phyloP scores from a whole-genome alignment of 108 stramenopile species.

The Cylindrotheca closterium region DNA sequence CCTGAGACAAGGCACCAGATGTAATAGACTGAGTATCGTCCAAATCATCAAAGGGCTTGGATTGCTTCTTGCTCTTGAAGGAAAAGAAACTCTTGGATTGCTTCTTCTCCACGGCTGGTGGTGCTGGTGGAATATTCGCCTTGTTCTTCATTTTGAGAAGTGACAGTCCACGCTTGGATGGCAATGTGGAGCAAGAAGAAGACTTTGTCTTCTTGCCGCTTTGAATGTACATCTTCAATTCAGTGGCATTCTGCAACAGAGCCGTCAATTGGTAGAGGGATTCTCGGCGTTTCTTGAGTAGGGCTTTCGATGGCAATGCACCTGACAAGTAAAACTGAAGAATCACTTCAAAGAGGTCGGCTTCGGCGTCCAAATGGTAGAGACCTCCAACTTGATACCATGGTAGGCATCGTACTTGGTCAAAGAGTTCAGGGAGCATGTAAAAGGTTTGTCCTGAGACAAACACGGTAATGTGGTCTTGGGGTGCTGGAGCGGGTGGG shows the following conservation, averaged over 20 bases:
- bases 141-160: no score
- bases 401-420: constrained; percentile 10
- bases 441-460: constrained; percentile 24
- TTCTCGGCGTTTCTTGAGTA: background rate
- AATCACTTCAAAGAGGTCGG: constrained; percentile 24
- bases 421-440: constrained; percentile 19
- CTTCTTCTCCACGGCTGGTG: no score
- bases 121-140: no score
- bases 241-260: constrained; percentile 2
- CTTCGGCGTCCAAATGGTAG: background rate
- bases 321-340: constrained; percentile 11
- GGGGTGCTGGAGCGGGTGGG: background rate
- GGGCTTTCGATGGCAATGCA: constrained; percentile 2
- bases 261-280: constrained; percentile 8
- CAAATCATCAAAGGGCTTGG: constrained; percentile 4
- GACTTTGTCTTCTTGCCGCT: background rate
- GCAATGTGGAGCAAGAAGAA: no score
- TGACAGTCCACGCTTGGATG: no score
- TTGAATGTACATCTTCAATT: background rate
- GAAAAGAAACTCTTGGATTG: no score
- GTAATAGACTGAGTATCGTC: constrained; percentile 8
- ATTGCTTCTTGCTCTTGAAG: no score
- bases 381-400: constrained; percentile 7
- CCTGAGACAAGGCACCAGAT: constrained; percentile 12
- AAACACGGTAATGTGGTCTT: constrained; percentile 8